Percentiles rank a stretch among this genome's conserved stretches.
These are phyloP conservation scores for Zasmidium angulare DNA, from an alignment of 2,329 filamentous ascomycete species.

Conservation along the genomic window DNA sequence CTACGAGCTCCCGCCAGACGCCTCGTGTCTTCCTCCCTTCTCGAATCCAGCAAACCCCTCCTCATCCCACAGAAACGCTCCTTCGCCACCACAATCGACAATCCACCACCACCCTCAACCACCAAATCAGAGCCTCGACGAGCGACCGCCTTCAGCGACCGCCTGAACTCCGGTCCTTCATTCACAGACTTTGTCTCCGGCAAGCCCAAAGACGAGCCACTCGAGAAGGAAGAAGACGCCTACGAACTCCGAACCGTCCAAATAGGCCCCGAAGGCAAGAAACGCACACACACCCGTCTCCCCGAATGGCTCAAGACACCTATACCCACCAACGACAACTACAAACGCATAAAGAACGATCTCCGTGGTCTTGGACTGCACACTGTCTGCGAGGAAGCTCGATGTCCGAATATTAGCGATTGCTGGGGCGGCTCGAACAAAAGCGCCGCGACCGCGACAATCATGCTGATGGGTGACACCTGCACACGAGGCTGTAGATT, in stretches of 20 bases:
- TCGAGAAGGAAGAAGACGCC: slow-evolving; percentile 52
- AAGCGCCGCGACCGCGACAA: slow-evolving; percentile 89
- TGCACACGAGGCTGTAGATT: slow-evolving; percentile 96
- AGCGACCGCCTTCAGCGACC: slow-evolving; percentile 60
- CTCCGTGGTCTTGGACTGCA: slow-evolving; percentile 84
- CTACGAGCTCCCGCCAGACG: slow-evolving; percentile 19
- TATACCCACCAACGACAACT: slow-evolving; percentile 82
- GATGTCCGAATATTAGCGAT: slow-evolving; percentile 95
- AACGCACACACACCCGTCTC: slow-evolving; percentile 69
- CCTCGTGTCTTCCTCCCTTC: slow-evolving; percentile 11
- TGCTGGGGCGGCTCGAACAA: slow-evolving; percentile 95
- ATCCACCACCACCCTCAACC: slow-evolving; percentile 35
- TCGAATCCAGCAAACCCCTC: slow-evolving; percentile 14
- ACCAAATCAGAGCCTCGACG: slow-evolving; percentile 39
- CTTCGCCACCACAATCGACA: slow-evolving; percentile 47
- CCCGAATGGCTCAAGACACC: slow-evolving; percentile 96
- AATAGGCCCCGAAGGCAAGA: slow-evolving; percentile 61
- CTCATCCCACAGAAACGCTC: slow-evolving; percentile 37
- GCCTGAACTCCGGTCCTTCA: slow-evolving; percentile 63
- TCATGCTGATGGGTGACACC: slow-evolving; percentile 99
- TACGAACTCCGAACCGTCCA: slow-evolving; percentile 62
- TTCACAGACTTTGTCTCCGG: slow-evolving; percentile 63
- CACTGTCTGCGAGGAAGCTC: slow-evolving; percentile 96
- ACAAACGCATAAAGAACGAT: slow-evolving; percentile 93
- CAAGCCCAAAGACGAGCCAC: slow-evolving; percentile 35